A percentile compares a stretch with the other conserved stretches of the same genome.
Evolutionary conservation across 495 filamentous ascomycete species (phyloP).

Genomic region (Trichoderma parareesei): DNA sequence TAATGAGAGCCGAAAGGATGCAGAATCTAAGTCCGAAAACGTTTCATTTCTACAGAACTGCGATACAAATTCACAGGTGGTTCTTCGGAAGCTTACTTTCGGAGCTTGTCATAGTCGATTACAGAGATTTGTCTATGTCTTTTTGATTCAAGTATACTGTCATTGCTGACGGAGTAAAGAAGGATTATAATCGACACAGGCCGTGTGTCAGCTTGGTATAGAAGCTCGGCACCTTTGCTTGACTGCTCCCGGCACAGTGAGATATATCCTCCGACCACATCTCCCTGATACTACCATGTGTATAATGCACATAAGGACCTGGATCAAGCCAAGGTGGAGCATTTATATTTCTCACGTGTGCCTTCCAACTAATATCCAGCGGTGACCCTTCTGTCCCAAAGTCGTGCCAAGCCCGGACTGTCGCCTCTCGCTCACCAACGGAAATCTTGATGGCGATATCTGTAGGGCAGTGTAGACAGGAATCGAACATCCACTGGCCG

Average conservation of each 20-base stretch:
- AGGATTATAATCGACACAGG: neutral
- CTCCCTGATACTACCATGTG: conserved; percentile 1
- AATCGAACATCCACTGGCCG: neutral
- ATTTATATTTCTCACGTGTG: neutral
- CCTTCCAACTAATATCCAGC: neutral
- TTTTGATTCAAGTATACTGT: neutral
- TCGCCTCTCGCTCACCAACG: neutral
- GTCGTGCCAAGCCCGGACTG: conserved; percentile 2
- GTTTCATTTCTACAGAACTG: too few relatives aligned
- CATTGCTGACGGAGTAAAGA: neutral
- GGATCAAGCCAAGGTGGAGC: neutral
- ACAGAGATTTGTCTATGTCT: neutral
- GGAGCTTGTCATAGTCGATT: neutral
- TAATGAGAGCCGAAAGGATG: too few relatives aligned
- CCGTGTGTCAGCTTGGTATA: neutral
- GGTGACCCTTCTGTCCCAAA: conserved; percentile 3
- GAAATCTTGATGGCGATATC: neutral
- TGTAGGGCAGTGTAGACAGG: neutral
- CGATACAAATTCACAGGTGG: too few relatives aligned
- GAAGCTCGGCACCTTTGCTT: neutral
- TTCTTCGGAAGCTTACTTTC: too few relatives aligned
- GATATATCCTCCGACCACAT: neutral
- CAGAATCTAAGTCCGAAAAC: too few relatives aligned
- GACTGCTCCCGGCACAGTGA: neutral
- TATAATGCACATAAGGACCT: conserved; percentile 2